phyloP scores from a whole-genome alignment of 768 basidiomycete genomes.

The Leccinum fibrillosum region DNA sequence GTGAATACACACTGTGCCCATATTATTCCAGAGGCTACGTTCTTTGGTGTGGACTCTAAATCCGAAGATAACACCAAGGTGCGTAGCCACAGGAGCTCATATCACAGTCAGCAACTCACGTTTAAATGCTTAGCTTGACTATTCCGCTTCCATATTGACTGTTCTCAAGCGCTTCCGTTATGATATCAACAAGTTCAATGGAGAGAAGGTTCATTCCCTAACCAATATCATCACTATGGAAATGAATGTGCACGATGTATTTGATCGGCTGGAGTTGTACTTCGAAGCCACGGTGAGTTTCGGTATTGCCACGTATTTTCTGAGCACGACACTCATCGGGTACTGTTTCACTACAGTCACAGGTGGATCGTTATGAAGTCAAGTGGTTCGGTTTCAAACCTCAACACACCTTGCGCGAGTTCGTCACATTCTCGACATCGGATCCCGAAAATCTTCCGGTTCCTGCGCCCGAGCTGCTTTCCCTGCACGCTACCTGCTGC shows the following conservation, averaged over 20 bases:
- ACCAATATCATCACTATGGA: neutral
- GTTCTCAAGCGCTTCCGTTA: conserved; percentile 4
- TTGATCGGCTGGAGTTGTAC: neutral
- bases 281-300: neutral
- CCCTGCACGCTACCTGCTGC: conserved; percentile 21
- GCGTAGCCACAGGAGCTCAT: neutral
- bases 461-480: conserved; percentile 11
- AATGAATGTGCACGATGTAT: neutral
- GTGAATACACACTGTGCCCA: neutral
- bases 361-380: conserved; percentile 4
- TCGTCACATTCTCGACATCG: conserved; percentile 1
- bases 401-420: neutral
- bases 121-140: conserved; percentile 1
- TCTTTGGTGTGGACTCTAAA: neutral
- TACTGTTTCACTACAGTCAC: neutral
- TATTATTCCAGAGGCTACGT: conserved; percentile 5
- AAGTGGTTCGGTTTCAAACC: neutral
- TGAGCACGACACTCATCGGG: neutral
- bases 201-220: conserved; percentile 3
- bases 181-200: conserved; percentile 1
- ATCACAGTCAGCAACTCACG: neutral
- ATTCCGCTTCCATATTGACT: too few relatives aligned
- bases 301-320: too few relatives aligned
- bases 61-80: neutral
- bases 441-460: conserved; percentile 10